Conservation (phyloP, 2,329 filamentous ascomycete genomes). For the Penicillium sp. region DNA sequence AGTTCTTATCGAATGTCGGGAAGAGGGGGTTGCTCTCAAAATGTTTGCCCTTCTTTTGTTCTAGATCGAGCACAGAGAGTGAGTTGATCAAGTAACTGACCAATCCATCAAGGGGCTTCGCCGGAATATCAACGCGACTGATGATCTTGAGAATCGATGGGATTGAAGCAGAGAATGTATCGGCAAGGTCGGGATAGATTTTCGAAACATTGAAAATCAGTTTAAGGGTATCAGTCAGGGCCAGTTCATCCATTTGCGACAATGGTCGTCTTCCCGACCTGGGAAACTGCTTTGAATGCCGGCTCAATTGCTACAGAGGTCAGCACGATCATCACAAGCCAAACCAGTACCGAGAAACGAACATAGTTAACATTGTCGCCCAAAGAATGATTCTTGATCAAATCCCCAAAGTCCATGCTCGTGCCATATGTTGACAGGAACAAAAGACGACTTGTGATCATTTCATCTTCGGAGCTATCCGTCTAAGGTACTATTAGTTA, state of each 20-base stretch:
- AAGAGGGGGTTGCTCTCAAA: slow-evolving; percentile 58
- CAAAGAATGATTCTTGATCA: slow-evolving; percentile 65
- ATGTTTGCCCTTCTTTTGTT: slow-evolving; percentile 50
- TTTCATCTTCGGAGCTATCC: slow-evolving; percentile 78
- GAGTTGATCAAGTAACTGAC: slow-evolving; percentile 73
- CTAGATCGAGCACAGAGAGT: slow-evolving; percentile 72
- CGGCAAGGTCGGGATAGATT: slow-evolving; percentile 61
- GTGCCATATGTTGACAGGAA: slow-evolving; percentile 78
- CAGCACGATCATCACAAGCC: slow-evolving; percentile 10
- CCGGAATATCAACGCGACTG: slow-evolving; percentile 55
- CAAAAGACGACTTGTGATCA: slow-evolving; percentile 73
- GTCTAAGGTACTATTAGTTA: slow-evolving; percentile 43
- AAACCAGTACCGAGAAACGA: slow-evolving; percentile 9
- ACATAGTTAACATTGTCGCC: slow-evolving; percentile 64
- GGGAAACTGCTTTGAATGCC: slow-evolving; percentile 62
- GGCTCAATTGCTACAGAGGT: slow-evolving; percentile 57
- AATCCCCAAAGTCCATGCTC: slow-evolving; percentile 60
- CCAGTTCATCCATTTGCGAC: slow-evolving; percentile 65
- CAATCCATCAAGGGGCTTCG: slow-evolving; percentile 69
- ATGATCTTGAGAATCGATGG: slow-evolving; percentile 70
- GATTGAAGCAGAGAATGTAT: slow-evolving; percentile 65
- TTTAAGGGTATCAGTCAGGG: slow-evolving; percentile 79
- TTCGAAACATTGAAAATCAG: slow-evolving; percentile 85
- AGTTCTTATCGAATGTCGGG: slow-evolving; percentile 59
- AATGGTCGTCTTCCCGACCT: slow-evolving; percentile 37